Percentiles rank a stretch among this genome's conserved stretches.
These are phyloP conservation scores for Colletotrichum sp. DNA, from an alignment of 2,329 filamentous ascomycete genomes.

Conservation along the genomic window DNA sequence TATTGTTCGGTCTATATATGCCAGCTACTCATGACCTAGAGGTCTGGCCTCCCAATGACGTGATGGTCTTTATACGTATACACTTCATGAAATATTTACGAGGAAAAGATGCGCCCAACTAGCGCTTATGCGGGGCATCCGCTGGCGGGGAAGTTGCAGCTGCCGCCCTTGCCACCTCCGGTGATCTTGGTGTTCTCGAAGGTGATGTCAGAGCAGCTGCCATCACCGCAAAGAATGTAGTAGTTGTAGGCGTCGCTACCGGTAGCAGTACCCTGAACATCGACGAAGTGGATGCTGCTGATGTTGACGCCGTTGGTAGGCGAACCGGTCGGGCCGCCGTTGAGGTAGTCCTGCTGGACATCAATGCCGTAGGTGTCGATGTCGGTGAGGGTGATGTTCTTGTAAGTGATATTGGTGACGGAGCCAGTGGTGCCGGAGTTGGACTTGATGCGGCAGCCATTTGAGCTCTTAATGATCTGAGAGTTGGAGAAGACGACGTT, in stretches of 20 bases:
- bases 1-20: not conserved
- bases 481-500: slow-evolving; percentile 46
- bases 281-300: slow-evolving; percentile 1
- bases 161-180: slow-evolving; percentile 7
- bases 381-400: slow-evolving; percentile 28
- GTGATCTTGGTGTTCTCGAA: slow-evolving; percentile 14
- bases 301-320: slow-evolving; percentile 18
- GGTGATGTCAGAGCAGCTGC: slow-evolving; percentile 17
- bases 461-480: slow-evolving; percentile 44
- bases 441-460: slow-evolving; percentile 51
- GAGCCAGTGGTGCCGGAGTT: slow-evolving; percentile 43
- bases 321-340: slow-evolving; percentile 13
- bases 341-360: slow-evolving; percentile 21
- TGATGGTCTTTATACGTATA: not conserved
- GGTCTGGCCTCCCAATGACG: not conserved
- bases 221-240: slow-evolving; percentile 18
- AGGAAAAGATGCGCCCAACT: not conserved
- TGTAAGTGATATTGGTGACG: slow-evolving; percentile 47
- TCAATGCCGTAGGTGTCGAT: slow-evolving; percentile 17
- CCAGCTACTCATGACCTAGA: not conserved
- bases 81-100: not conserved
- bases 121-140: slow-evolving; percentile 1
- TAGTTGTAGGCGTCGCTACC: slow-evolving; percentile 3
- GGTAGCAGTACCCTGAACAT: slow-evolving; percentile 3
- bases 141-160: slow-evolving; percentile 17